These are phyloP conservation scores for Pseudocercospora fuligena DNA, from an alignment of 2,329 filamentous ascomycete genomes.

Conservation along the genomic window DNA sequence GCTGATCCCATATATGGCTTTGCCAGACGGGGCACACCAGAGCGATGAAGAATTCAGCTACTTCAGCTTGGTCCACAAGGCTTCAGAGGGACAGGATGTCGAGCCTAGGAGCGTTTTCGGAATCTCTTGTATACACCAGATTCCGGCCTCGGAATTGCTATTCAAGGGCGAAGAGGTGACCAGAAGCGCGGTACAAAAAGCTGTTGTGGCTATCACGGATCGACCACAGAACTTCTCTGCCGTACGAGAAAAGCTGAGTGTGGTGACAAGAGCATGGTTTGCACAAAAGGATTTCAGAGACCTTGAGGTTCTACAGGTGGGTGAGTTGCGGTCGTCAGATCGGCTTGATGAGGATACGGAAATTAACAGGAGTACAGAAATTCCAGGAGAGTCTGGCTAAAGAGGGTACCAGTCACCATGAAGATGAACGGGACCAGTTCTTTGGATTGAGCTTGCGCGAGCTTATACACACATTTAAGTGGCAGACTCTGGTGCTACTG, in stretches of 20 bases:
- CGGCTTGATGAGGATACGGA: constrained; percentile 4
- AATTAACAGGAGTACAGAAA: constrained; percentile 54
- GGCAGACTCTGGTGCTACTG: constrained; percentile 90
- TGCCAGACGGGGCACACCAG: constrained; percentile 95
- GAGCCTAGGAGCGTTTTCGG: constrained; percentile 72
- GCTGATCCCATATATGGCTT: constrained; percentile 91
- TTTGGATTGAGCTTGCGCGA: constrained; percentile 72
- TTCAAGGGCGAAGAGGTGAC: constrained; percentile 87
- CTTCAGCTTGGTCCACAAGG: constrained; percentile 75
- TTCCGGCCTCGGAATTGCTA: constrained; percentile 77
- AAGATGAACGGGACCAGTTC: constrained; percentile 81
- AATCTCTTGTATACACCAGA: constrained; percentile 91
- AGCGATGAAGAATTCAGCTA: constrained; percentile 97
- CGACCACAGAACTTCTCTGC: constrained; percentile 89
- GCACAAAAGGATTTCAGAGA: constrained; percentile 92
- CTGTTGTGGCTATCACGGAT: constrained; percentile 92
- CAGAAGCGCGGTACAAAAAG: constrained; percentile 96
- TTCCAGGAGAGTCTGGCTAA: constrained; percentile 85
- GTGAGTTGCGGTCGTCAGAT: constrained; percentile 26
- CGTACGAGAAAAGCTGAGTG: constrained; percentile 83
- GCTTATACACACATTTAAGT: constrained; percentile 90
- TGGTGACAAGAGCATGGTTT: constrained; percentile 96
- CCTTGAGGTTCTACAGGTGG: constrained; percentile 77
- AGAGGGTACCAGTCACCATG: constrained; percentile 59
- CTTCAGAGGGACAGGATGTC: constrained; percentile 33